Conservation (phyloP, 2,329 filamentous ascomycete genomes). For the Neofusicoccum laricinum region DNA sequence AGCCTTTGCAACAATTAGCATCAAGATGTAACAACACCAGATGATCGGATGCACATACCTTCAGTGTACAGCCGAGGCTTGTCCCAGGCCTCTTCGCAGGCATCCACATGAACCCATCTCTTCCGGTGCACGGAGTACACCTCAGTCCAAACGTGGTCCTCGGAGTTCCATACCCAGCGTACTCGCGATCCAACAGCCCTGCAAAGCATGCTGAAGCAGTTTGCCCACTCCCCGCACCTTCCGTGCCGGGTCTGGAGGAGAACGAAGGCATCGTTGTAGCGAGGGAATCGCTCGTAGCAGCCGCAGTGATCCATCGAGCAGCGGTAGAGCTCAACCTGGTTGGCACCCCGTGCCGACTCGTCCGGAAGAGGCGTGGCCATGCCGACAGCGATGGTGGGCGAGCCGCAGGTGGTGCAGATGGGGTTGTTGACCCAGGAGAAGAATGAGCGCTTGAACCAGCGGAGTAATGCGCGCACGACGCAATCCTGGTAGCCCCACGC, state of each 20-base stretch:
- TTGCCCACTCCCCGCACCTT: constrained; percentile 92
- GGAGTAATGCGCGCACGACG: constrained; percentile 82
- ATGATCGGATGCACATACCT: constrained; percentile 49
- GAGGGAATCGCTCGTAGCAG: constrained; percentile 82
- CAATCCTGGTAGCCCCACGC: constrained; percentile 99
- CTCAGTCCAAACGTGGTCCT: constrained; percentile 97
- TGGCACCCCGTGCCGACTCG: constrained; percentile 82
- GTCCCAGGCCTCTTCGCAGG: constrained; percentile 93
- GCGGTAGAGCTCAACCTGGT: constrained; percentile 83
- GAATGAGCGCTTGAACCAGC: constrained; percentile 95
- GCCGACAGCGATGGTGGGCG: constrained; percentile 78
- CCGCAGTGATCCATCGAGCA: constrained; percentile 76
- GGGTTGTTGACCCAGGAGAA: constrained; percentile 98
- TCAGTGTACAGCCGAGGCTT: constrained; percentile 88
- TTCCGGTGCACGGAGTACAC: constrained; percentile 92
- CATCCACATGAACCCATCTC: constrained; percentile 95
- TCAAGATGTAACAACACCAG: constrained; percentile 15
- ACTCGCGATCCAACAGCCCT: constrained; percentile 86
- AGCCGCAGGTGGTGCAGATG: constrained; percentile 74
- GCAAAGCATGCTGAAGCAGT: constrained; percentile 98
- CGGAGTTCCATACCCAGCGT: constrained; percentile 96
- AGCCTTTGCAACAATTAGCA: constrained; percentile 52
- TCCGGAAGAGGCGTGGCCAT: constrained; percentile 83
- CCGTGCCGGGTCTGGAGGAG: constrained; percentile 82
- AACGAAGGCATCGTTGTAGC: constrained; percentile 94